These are phyloP conservation scores for Phytophthora chlamydospora DNA, from an alignment of 352 stramenopile genomes.

Conservation along the genomic window DNA sequence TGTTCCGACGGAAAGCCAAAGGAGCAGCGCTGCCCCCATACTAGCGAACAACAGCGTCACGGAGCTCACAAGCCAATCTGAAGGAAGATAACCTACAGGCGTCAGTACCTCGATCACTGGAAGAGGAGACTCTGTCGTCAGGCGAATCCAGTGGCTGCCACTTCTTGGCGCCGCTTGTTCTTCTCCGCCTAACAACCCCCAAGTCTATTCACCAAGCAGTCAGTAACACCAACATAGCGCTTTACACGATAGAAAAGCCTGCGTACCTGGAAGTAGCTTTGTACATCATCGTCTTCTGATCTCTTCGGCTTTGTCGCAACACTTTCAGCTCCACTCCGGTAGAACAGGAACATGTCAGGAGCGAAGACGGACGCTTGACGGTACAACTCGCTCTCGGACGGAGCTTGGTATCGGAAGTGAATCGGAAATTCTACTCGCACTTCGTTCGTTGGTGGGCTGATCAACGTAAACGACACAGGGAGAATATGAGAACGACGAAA, in stretches of 20 bases:
- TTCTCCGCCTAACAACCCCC: conserved; percentile 9
- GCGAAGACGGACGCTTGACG: conserved; percentile 45
- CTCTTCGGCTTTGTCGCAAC: background rate
- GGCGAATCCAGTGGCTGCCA: conserved; percentile 30
- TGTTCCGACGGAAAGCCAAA: conserved; percentile 35
- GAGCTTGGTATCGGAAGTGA: conserved; percentile 69
- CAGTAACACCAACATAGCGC: background rate
- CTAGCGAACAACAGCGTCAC: conserved; percentile 51
- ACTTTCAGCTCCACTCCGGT: conserved; percentile 8
- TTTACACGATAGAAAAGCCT: background rate
- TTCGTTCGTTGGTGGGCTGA: conserved; percentile 21
- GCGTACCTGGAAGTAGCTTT: conserved; percentile 31
- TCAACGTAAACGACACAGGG: background rate
- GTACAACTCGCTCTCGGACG: conserved; percentile 45
- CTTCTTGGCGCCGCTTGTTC: conserved; percentile 3
- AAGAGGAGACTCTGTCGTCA: conserved; percentile 31
- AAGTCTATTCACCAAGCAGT: conserved; percentile 23
- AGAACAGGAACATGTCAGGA: conserved; percentile 56
- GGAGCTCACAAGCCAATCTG: conserved; percentile 45
- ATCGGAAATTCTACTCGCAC: conserved; percentile 54
- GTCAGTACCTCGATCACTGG: conserved; percentile 30
- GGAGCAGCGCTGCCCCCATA: conserved; percentile 42
- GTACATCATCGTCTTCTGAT: conserved; percentile 7
- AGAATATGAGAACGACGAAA: conserved; percentile 3
- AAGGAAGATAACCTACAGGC: conserved; percentile 56